A percentile compares a stretch with the other conserved stretches of the same genome.
phyloP scores from a whole-genome alignment of 805 yeast species.

The Lipomyces yamadae region DNA sequence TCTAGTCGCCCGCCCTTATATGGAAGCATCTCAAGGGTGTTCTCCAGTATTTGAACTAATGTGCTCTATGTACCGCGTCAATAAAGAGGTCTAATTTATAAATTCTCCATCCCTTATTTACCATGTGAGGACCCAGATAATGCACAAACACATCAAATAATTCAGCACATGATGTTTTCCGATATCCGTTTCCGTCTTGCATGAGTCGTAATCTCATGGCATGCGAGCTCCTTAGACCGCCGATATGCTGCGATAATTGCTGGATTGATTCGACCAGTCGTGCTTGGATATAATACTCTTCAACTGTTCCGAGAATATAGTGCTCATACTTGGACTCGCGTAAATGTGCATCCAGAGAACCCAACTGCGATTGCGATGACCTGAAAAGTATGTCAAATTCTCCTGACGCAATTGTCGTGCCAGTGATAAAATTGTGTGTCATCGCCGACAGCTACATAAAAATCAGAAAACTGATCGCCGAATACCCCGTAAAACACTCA shows the following conservation, averaged over 20 bases:
- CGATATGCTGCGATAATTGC: constrained; percentile 59
- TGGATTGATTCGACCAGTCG: constrained; percentile 58
- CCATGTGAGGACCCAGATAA: constrained; percentile 66
- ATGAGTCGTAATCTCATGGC: constrained; percentile 50
- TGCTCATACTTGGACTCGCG: constrained; percentile 70
- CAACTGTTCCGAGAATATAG: constrained; percentile 57
- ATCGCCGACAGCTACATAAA: constrained; percentile 17
- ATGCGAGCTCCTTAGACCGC: constrained; percentile 69
- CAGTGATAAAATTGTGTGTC: constrained; percentile 27
- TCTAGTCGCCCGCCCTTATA: background rate
- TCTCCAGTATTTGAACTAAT: background rate
- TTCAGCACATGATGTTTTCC: constrained; percentile 43
- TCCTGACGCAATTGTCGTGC: constrained; percentile 26
- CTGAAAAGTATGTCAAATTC: constrained; percentile 29
- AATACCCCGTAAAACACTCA: constrained; percentile 29
- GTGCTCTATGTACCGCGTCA: background rate
- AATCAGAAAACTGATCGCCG: background rate
- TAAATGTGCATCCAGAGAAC: constrained; percentile 48
- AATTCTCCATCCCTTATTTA: background rate
- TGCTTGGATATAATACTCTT: constrained; percentile 54
- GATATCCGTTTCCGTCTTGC: constrained; percentile 18
- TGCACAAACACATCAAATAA: constrained; percentile 70
- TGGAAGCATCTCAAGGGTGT: background rate
- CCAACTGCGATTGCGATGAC: constrained; percentile 17
- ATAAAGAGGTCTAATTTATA: background rate